Percentiles rank a stretch among this genome's conserved stretches.
phyloP scores from a whole-genome alignment of 75 land plant genomes.

The Cupressus sempervirens region DNA sequence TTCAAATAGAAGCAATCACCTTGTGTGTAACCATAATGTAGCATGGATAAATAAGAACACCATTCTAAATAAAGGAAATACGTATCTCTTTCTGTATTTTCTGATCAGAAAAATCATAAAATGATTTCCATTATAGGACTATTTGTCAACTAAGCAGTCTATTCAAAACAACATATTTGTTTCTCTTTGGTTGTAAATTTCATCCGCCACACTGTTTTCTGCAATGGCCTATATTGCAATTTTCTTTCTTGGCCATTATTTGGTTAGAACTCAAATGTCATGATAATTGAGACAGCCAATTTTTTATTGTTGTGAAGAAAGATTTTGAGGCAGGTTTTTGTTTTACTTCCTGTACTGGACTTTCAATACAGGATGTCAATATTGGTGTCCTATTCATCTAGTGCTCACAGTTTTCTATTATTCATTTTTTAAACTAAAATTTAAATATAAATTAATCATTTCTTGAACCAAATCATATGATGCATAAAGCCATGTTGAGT shows the following conservation, averaged over 20 bases:
- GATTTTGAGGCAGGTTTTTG: not conserved
- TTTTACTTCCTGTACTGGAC: not conserved
- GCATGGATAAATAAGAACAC: not conserved
- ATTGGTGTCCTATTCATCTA: not conserved
- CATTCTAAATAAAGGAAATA: not conserved
- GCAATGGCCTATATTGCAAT: not conserved
- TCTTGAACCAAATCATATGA: not conserved
- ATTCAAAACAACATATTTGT: not conserved
- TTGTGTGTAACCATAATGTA: not conserved
- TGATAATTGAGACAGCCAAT: not conserved
- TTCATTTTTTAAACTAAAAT: not conserved
- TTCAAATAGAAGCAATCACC: not conserved
- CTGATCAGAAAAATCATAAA: not conserved
- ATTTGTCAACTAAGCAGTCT: not conserved
- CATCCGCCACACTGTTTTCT: not conserved
- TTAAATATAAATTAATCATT: not conserved
- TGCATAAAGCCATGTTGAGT: not conserved
- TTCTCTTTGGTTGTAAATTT: not conserved
- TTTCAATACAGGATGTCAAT: not conserved
- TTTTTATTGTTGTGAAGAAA: not conserved
- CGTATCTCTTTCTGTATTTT: not conserved
- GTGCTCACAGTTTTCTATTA: not conserved
- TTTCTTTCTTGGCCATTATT: slow-evolving; percentile 6
- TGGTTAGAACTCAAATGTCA: not conserved
- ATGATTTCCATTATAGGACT: slow-evolving; percentile 1